Conservation (phyloP, 148 eudicot genomes). For the Cornus kousa region DNA sequence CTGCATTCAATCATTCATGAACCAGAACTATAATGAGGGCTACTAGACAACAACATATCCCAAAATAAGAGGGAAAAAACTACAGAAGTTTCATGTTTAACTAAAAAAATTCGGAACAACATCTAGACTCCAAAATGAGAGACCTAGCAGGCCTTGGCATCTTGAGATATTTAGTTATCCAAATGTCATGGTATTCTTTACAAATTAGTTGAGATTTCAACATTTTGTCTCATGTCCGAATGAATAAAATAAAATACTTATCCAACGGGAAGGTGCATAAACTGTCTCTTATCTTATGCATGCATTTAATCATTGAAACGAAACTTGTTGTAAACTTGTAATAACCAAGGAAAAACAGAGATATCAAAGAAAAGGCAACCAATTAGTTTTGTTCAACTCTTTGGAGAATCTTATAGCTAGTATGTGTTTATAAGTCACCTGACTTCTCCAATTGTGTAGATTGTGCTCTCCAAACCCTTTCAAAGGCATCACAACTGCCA, state of each 20-base stretch:
- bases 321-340: neutral
- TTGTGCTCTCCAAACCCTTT: slow-evolving; percentile 99
- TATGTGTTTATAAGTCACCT: slow-evolving; percentile 42
- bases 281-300: too few species aligned
- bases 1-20: slow-evolving; percentile 37
- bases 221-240: neutral
- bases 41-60: neutral
- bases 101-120: too few species aligned
- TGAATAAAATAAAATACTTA: neutral
- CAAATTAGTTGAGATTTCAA: neutral
- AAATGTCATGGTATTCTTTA: neutral
- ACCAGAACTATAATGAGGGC: slow-evolving; percentile 3
- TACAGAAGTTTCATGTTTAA: neutral
- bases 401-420: neutral
- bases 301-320: neutral
- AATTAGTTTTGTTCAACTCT: neutral
- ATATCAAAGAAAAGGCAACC: slow-evolving; percentile 1
- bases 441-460: slow-evolving; percentile 91
- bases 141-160: neutral
- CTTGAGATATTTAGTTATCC: neutral
- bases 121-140: too few species aligned
- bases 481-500: slow-evolving; percentile 89
- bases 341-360: neutral
- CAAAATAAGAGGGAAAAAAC: neutral
- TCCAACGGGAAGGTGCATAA: neutral